phyloP scores from a whole-genome alignment of 73 alveolate species.

The Paramecium octaurelia region DNA sequence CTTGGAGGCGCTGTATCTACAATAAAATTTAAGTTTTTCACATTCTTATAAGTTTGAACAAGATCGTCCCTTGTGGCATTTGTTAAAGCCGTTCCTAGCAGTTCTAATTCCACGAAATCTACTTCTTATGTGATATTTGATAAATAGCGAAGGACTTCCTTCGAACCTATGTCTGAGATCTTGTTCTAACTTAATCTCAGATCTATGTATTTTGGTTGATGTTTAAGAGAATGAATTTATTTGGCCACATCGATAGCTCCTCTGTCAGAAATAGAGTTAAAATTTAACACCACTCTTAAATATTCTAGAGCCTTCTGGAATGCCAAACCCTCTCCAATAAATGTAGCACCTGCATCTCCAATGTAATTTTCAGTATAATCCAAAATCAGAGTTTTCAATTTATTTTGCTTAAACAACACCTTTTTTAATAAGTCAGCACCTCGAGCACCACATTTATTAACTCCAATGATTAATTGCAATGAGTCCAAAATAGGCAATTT shows the following conservation, averaged over 20 bases:
- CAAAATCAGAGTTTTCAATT: background rate
- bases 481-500: background rate
- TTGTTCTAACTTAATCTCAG: background rate
- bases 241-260: conserved; percentile 19
- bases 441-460: conserved; percentile 45
- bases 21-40: background rate
- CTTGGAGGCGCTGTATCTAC: conserved; percentile 30
- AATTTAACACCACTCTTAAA: background rate
- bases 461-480: conserved; percentile 28
- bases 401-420: conserved; percentile 43
- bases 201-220: background rate
- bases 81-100: conserved; percentile 50
- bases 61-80: conserved; percentile 45
- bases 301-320: background rate
- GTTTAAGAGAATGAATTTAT: background rate
- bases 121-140: background rate
- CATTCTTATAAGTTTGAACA: background rate
- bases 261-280: background rate
- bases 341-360: conserved; percentile 38
- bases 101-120: conserved; percentile 10
- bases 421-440: conserved; percentile 52
- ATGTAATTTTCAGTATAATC: conserved; percentile 4
- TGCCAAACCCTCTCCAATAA: background rate
- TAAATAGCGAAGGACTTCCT: background rate
- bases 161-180: background rate